Conservation (phyloP, 208 protist genomes). For the Phytomonas serpens region DNA sequence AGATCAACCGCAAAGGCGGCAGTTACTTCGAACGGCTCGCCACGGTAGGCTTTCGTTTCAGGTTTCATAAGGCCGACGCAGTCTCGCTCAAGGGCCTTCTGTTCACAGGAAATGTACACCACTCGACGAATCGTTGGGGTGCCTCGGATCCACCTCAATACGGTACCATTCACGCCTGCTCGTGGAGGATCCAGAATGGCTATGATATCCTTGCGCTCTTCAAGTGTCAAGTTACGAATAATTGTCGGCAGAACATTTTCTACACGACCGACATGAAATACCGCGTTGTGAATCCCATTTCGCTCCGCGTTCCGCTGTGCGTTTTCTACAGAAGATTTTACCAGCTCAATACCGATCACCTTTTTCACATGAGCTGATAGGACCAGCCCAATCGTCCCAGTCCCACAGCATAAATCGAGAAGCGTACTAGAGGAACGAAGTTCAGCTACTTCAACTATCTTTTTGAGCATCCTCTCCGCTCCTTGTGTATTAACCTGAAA, state of each 20-base stretch:
- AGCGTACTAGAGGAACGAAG: slow-evolving; percentile 48
- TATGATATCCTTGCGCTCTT: slow-evolving; percentile 61
- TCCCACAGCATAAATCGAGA: slow-evolving; percentile 95
- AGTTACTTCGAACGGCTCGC: slow-evolving; percentile 78
- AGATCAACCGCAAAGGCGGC: slow-evolving; percentile 90
- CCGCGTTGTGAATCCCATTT: slow-evolving; percentile 85
- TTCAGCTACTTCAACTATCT: slow-evolving; percentile 53
- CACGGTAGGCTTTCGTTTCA: slow-evolving; percentile 62
- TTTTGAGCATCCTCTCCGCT: slow-evolving; percentile 79
- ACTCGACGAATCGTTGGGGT: slow-evolving; percentile 78
- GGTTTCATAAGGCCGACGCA: slow-evolving; percentile 72
- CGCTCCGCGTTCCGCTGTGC: slow-evolving; percentile 73
- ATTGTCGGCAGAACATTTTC: slow-evolving; percentile 81
- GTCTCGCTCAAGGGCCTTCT: slow-evolving; percentile 85
- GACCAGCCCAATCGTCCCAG: slow-evolving; percentile 92
- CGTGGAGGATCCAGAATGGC: slow-evolving; percentile 90
- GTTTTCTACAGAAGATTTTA: slow-evolving; percentile 80
- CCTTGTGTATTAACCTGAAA: slow-evolving; percentile 95
- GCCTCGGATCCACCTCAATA: slow-evolving; percentile 91
- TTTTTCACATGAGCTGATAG: slow-evolving; percentile 67
- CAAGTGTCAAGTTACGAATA: slow-evolving; percentile 26
- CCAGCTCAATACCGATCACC: slow-evolving; percentile 93
- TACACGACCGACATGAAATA: slow-evolving; percentile 88
- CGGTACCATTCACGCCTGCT: slow-evolving; percentile 74
- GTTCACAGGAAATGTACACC: slow-evolving; percentile 96